Conservation (phyloP, 805 yeast genomes). For the Starmerella powellii region DNA sequence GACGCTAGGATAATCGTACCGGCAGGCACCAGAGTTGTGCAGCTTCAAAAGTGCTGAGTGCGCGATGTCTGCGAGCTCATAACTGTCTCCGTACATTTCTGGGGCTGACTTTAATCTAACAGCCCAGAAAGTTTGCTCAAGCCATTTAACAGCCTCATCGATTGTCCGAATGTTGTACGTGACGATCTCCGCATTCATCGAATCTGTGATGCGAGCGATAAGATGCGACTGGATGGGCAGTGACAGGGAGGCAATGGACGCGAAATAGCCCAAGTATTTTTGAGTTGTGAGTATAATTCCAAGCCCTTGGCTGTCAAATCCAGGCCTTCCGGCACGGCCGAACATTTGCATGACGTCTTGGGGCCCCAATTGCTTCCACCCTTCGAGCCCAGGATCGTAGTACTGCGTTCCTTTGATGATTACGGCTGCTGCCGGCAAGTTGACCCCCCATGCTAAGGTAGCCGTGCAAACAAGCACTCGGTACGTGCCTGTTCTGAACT, state of each 20-base stretch:
- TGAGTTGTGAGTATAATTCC: constrained; percentile 87
- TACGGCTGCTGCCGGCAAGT: constrained; percentile 94
- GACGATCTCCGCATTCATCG: constrained; percentile 76
- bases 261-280: constrained; percentile 71
- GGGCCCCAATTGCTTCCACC: constrained; percentile 84
- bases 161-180: constrained; percentile 50
- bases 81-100: constrained; percentile 45
- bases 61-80: constrained; percentile 39
- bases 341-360: constrained; percentile 93
- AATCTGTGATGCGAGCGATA: constrained; percentile 57
- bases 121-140: constrained; percentile 64
- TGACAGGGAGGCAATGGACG: constrained; percentile 83
- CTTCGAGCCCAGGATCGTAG: constrained; percentile 79
- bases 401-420: constrained; percentile 90
- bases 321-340: constrained; percentile 97
- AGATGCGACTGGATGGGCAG: constrained; percentile 86
- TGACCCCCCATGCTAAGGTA: constrained; percentile 98
- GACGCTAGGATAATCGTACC: constrained; percentile 43
- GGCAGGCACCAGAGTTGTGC: constrained; percentile 43
- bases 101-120: constrained; percentile 71
- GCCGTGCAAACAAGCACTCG: constrained; percentile 92
- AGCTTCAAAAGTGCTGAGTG: constrained; percentile 65
- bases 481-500: constrained; percentile 72
- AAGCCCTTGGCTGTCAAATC: constrained; percentile 84
- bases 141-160: constrained; percentile 68